Conservation (phyloP, 176 grass and related monocot genomes). For the Aegilops longissima region DNA sequence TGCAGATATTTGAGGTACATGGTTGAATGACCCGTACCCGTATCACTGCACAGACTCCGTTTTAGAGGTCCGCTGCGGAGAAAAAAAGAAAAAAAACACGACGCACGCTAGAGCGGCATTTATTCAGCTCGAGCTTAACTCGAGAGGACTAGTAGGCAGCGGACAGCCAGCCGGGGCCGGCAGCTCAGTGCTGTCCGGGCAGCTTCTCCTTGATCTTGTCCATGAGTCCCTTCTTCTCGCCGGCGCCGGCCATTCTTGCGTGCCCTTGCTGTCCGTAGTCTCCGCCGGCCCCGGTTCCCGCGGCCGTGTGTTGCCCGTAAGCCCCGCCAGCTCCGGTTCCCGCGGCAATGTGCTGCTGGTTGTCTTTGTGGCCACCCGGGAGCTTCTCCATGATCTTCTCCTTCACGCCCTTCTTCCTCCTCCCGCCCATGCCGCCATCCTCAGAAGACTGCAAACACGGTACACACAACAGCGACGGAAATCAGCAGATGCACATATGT, state of each 20-base stretch:
- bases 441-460: conserved; percentile 30
- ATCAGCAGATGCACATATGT: not conserved
- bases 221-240: conserved; percentile 17
- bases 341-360: not conserved
- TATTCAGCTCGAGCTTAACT: too few relatives aligned
- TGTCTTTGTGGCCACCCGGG: conserved; percentile 24
- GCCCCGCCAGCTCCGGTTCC: not conserved
- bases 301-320: not conserved
- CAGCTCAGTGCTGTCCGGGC: conserved; percentile 14
- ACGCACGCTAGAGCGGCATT: too few relatives aligned
- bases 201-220: conserved; percentile 32
- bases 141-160: too few relatives aligned
- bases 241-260: not conserved
- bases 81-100: too few relatives aligned
- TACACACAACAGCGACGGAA: not conserved
- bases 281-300: not conserved
- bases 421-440: conserved; percentile 59
- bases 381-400: conserved; percentile 79
- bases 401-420: conserved; percentile 67
- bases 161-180: not conserved
- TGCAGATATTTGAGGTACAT: too few relatives aligned
- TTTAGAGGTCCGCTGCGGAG: too few relatives aligned
- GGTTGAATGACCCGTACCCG: too few relatives aligned
- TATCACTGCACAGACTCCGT: too few relatives aligned
- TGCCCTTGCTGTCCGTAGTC: conserved; percentile 22